Base-by-base conservation (phyloP, 805 yeast genomes). In the Yamadazyma philogaea region DNA sequence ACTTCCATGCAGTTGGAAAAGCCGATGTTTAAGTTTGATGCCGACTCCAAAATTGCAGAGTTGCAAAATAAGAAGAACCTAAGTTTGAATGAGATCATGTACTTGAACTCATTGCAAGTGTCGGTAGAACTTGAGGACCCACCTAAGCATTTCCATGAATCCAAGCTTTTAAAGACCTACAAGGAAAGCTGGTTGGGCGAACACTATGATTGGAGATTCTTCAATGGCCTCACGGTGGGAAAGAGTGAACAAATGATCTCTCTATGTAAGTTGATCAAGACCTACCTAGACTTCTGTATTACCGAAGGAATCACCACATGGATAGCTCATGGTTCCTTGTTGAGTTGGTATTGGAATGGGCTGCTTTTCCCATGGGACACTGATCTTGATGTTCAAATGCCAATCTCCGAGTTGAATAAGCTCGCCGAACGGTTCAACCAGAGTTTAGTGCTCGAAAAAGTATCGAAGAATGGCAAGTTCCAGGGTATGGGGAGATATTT, bases 281-380 rank as follows among this genome's bases (percentile, higher is more conserved):
- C 77, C 3, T 79, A 78, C 68, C 64, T 78, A 30, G 62, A 73
- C 36, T 78, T 79, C 47, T 54, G 78, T 19, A 56, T 63, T 24
- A 60, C 70, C 3, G 59, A 68, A 35, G 78, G 78, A 1, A 47
- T 79, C 7, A 59, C 67, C 7, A 69, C 84, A 4, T 81, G 84
- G 86, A 64, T 81, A 6, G 84, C 84, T 1, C 86, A 81, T 55
- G 88, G 88, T 1, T 64, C 84, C 1, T 63, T 81, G 48, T 65
- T 80, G 30, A 79, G 83, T 8, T 80, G 84, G 77, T 65, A 77
- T 49, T 79, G 84, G 76, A 79, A 79, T 53, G 86, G 87, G 0
- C 49, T 76, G 41, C 62, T 68, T 6, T 70, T 82, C 56, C 84
- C 85, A 1, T 82, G 86, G 85, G 88, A 82, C 55, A 68, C 71